Percentiles rank a stretch among this genome's conserved stretches.
Evolutionary conservation across 2,329 filamentous ascomycete genomes (phyloP).

Genomic region (Neopestalotiopsis sp.): DNA sequence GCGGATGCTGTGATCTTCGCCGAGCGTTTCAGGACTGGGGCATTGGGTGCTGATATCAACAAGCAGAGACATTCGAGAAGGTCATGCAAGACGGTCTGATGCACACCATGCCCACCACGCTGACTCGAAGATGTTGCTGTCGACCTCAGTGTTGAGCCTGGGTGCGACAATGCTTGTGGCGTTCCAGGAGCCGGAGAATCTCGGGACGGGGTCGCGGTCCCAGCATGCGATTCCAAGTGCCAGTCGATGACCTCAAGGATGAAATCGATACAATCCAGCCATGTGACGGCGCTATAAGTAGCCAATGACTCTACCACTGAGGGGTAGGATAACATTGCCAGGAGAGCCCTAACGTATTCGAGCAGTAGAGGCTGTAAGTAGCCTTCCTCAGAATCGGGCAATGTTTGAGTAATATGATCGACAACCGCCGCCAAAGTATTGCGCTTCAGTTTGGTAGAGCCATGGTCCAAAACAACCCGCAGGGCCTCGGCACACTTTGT

Average conservation of each 20-base stretch:
- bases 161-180: slow-evolving; percentile 32
- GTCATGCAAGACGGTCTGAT: slow-evolving; percentile 49
- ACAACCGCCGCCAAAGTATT: slow-evolving; percentile 82
- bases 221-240: slow-evolving; percentile 50
- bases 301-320: slow-evolving; percentile 83
- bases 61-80: slow-evolving; percentile 69
- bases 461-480: slow-evolving; percentile 72
- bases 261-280: slow-evolving; percentile 74
- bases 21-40: slow-evolving; percentile 64
- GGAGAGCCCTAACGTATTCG: slow-evolving; percentile 80
- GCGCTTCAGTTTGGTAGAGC: slow-evolving; percentile 68
- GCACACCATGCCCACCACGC: slow-evolving; percentile 31
- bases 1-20: slow-evolving; percentile 61
- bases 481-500: slow-evolving; percentile 73
- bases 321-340: slow-evolving; percentile 71
- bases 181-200: slow-evolving; percentile 53
- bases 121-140: slow-evolving; percentile 25
- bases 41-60: slow-evolving; percentile 69
- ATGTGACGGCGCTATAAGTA: slow-evolving; percentile 59
- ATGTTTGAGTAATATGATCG: slow-evolving; percentile 79
- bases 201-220: slow-evolving; percentile 40
- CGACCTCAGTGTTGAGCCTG: slow-evolving; percentile 37
- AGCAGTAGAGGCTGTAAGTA: slow-evolving; percentile 73
- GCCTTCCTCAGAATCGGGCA: slow-evolving; percentile 65
- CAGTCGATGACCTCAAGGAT: slow-evolving; percentile 66